A percentile compares a stretch with the other conserved stretches of the same genome.
These are phyloP conservation scores for Calocybe cyanea DNA, from an alignment of 768 basidiomycete genomes.

Conservation along the genomic window DNA sequence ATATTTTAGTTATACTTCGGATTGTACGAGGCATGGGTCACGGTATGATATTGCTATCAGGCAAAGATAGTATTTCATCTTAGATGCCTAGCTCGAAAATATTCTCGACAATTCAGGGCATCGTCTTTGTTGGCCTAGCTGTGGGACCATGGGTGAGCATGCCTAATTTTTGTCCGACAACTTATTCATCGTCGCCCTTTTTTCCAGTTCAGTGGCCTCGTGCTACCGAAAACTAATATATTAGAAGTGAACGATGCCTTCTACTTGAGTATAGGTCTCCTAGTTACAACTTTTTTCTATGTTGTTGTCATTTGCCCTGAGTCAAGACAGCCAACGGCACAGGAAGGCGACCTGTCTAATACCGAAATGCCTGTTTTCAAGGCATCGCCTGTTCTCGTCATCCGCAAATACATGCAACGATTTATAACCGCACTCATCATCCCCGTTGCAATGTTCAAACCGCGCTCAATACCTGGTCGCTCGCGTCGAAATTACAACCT, in stretches of 20 bases:
- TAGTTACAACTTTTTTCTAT: slow-evolving; percentile 33
- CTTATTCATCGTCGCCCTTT: neutral
- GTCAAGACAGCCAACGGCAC: slow-evolving; percentile 34
- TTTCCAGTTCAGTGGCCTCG: slow-evolving; percentile 39
- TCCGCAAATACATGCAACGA: slow-evolving; percentile 21
- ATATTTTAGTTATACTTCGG: slow-evolving; percentile 46
- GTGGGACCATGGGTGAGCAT: slow-evolving; percentile 71
- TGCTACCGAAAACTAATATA: slow-evolving; percentile 59
- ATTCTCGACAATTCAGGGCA: slow-evolving; percentile 67
- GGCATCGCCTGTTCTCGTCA: slow-evolving; percentile 25
- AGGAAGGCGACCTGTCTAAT: slow-evolving; percentile 16
- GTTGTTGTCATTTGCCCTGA: slow-evolving; percentile 50
- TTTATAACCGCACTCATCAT: slow-evolving; percentile 46
- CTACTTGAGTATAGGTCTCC: slow-evolving; percentile 38
- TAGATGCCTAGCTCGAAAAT: slow-evolving; percentile 40
- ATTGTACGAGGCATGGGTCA: slow-evolving; percentile 50
- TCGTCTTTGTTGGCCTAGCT: slow-evolving; percentile 74
- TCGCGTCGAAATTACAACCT: slow-evolving; percentile 68
- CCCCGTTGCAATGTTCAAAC: slow-evolving; percentile 70
- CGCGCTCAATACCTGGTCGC: slow-evolving; percentile 40
- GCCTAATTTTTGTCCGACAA: slow-evolving; percentile 4
- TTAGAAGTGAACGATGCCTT: slow-evolving; percentile 41
- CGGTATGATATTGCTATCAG: slow-evolving; percentile 22
- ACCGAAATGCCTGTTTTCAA: slow-evolving; percentile 22
- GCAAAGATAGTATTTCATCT: neutral